phyloP scores from a whole-genome alignment of 2,329 filamentous ascomycete genomes.

The Coniochaeta ligniaria region DNA sequence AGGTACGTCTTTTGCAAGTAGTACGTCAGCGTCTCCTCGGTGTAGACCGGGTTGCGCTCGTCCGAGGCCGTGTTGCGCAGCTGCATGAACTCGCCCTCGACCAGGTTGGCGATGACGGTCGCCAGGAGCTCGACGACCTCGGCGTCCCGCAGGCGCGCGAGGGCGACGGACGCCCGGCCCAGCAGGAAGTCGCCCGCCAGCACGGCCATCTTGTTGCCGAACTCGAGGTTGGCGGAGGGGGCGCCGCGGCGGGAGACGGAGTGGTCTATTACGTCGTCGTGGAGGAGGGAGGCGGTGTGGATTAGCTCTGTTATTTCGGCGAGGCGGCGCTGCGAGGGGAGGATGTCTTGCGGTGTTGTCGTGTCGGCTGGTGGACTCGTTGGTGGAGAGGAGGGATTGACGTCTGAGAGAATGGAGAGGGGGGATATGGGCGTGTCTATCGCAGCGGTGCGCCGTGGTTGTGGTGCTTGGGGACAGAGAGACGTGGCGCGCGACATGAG shows the following conservation, averaged over 20 bases:
- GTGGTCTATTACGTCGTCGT: constrained; percentile 97
- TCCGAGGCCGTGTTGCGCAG: constrained; percentile 91
- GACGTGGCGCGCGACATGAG: constrained; percentile 94
- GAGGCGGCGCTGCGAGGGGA: constrained; percentile 85
- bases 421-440: constrained; percentile 52
- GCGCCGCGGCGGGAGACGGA: constrained; percentile 76
- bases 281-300: constrained; percentile 90
- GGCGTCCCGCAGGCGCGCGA: constrained; percentile 82
- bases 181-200: constrained; percentile 95
- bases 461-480: constrained; percentile 56
- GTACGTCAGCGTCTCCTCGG: constrained; percentile 82
- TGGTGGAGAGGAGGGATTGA: constrained; percentile 60
- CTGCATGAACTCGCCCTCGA: constrained; percentile 99
- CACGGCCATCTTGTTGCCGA: constrained; percentile 99
- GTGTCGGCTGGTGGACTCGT: constrained; percentile 29
- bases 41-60: constrained; percentile 77
- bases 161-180: constrained; percentile 84
- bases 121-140: constrained; percentile 93
- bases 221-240: constrained; percentile 86
- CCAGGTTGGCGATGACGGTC: constrained; percentile 93
- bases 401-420: constrained; percentile 60
- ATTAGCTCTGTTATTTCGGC: constrained; percentile 98
- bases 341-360: constrained; percentile 48
- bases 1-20: constrained; percentile 98
- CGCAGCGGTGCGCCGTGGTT: constrained; percentile 32